Percentiles rank a stretch among this genome's conserved stretches.
phyloP scores from a whole-genome alignment of 768 basidiomycete genomes.

The Leccinum variicolor region DNA sequence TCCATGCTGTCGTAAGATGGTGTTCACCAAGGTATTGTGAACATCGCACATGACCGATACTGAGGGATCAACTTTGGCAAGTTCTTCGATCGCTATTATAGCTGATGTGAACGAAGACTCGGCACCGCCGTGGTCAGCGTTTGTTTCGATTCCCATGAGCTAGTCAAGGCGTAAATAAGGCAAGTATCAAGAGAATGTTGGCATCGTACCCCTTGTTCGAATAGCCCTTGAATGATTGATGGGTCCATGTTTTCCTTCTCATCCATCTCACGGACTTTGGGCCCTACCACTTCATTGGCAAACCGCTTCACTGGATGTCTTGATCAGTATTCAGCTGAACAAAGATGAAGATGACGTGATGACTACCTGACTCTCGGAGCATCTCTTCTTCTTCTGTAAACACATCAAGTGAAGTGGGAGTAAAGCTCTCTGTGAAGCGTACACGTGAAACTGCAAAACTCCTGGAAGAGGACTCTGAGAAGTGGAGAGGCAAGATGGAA shows the following conservation, averaged over 20 bases:
- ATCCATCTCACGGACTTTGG: constrained; percentile 96
- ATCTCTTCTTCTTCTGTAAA: constrained; percentile 95
- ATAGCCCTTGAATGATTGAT: constrained; percentile 78
- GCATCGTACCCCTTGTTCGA: constrained; percentile 85
- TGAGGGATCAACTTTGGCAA: constrained; percentile 93
- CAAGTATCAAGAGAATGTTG: neutral
- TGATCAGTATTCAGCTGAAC: constrained; percentile 2
- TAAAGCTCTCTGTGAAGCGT: constrained; percentile 26
- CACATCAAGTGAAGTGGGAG: constrained; percentile 62
- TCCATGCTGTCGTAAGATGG: constrained; percentile 84
- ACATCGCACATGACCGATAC: constrained; percentile 98
- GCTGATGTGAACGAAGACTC: constrained; percentile 93
- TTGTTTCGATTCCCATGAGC: constrained; percentile 98
- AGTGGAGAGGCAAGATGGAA: neutral
- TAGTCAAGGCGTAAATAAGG: constrained; percentile 27
- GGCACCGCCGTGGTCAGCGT: constrained; percentile 76
- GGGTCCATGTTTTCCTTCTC: constrained; percentile 96
- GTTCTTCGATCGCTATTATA: constrained; percentile 95
- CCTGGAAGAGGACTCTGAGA: constrained; percentile 7
- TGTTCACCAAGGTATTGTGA: constrained; percentile 98
- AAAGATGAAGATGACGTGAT: neutral
- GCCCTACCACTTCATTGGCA: constrained; percentile 83
- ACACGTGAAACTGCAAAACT: constrained; percentile 24
- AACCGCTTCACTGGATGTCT: constrained; percentile 73
- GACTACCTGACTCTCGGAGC: constrained; percentile 84